These are phyloP conservation scores for Mucor circinelloides DNA, from an alignment of 371 early-diverging fungal species.

Conservation along the genomic window DNA sequence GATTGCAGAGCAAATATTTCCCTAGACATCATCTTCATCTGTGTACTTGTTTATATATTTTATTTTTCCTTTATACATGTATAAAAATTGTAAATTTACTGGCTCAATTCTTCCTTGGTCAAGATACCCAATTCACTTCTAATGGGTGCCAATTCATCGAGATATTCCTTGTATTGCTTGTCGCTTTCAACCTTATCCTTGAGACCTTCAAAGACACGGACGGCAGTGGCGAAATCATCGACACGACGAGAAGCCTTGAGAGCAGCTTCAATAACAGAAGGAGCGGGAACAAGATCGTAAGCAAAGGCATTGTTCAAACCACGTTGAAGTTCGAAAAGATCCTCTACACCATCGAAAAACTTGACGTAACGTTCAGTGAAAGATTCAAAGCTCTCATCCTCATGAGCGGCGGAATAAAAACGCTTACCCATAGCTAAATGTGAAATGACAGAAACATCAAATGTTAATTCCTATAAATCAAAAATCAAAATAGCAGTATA, in stretches of 20 bases:
- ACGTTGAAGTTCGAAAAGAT: slow-evolving; percentile 95
- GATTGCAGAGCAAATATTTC: background rate
- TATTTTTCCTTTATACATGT: slow-evolving; percentile 3
- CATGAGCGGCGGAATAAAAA: slow-evolving; percentile 70
- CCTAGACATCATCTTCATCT: background rate
- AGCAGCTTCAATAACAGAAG: slow-evolving; percentile 86
- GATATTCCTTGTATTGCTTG: slow-evolving; percentile 85
- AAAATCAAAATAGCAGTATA: background rate
- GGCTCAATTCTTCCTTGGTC: slow-evolving; percentile 86
- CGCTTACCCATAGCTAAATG: slow-evolving; percentile 45
- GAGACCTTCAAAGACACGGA: slow-evolving; percentile 92
- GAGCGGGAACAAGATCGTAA: slow-evolving; percentile 92
- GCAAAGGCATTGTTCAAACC: slow-evolving; percentile 97
- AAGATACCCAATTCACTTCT: slow-evolving; percentile 85
- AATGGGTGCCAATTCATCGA: slow-evolving; percentile 84
- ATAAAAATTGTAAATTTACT: slow-evolving; percentile 34
- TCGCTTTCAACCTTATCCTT: slow-evolving; percentile 87
- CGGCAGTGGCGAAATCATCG: slow-evolving; percentile 91
- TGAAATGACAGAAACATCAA: background rate
- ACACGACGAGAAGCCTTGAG: slow-evolving; percentile 90
- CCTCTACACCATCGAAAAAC: slow-evolving; percentile 90
- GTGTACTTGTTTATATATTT: background rate
- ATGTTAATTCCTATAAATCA: background rate
- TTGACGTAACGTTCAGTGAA: slow-evolving; percentile 81
- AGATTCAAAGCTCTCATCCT: slow-evolving; percentile 80